Base-by-base conservation (phyloP, 352 stramenopile species). In the Phytophthora quininea region DNA sequence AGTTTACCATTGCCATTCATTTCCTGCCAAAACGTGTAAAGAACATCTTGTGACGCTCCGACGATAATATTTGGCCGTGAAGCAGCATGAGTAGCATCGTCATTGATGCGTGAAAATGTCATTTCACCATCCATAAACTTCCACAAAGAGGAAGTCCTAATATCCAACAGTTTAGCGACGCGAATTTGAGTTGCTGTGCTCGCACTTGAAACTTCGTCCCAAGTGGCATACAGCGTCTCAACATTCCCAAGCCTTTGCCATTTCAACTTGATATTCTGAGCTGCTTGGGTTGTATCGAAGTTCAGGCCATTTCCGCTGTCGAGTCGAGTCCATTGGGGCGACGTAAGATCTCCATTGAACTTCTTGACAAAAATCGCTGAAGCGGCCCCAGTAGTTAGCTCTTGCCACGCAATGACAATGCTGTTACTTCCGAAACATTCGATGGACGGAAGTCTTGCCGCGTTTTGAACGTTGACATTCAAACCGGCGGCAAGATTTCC, bases 341-440 rank as follows among this genome's bases (percentile, higher is more conserved):
- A 61, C 9, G 35, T 49, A 9, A 82, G 37, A 42, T 83, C 76
- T 14, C 69, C 75, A 43, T 80, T 85, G 48, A 88, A 86, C 30
- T 63, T 62, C 58, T 79, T 84, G 3, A 76, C 57, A 38, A 78
- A 59, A n/a, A 88, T 71, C 3, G 58, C 33, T 3, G 47, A 71
- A 0, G 47, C 56, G 1, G 63, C 45, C 4, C 49, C 48, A 8
- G 40, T 55, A 6, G 54, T 75, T 2, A 45, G 24, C 71, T 90
- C 82, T 15, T 86, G 75, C 86, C 86, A 92, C 5, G 73, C 80
- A 32, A 89, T 64, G 3, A 89, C 63, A 10, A 91, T 38, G 24
- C 38, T 72, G 2, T 67, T 58, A 32, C 58, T 66, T 32, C 47
- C 55, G n/a, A 73, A 7, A 35, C 86, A 93, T 15, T 73, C 63